Conservation (phyloP, 2,329 filamentous ascomycete species). For the Colletotrichum phormii region DNA sequence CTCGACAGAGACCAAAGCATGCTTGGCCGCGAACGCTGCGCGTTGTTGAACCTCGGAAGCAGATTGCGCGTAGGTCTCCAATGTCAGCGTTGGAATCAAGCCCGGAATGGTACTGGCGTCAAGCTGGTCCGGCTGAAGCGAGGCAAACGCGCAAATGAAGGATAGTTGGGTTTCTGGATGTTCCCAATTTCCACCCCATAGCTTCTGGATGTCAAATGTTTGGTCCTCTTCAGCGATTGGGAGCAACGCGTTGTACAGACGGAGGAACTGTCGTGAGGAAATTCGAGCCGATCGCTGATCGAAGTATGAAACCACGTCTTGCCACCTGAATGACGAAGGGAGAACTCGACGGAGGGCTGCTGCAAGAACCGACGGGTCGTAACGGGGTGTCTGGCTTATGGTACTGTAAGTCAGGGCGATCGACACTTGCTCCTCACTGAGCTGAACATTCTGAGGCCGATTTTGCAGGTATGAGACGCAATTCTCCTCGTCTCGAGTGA, state of each 20-base stretch:
- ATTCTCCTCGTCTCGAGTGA: constrained; percentile 80
- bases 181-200: constrained; percentile 94
- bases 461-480: constrained; percentile 66
- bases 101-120: constrained; percentile 88
- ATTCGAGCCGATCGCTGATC: constrained; percentile 83
- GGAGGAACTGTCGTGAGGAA: constrained; percentile 82
- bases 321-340: constrained; percentile 74
- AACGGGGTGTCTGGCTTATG: constrained; percentile 66
- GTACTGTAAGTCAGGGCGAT: constrained; percentile 77
- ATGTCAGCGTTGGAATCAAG: constrained; percentile 80
- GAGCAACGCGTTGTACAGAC: constrained; percentile 82
- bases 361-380: constrained; percentile 68
- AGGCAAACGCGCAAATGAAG: constrained; percentile 90
- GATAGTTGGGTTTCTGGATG: constrained; percentile 89
- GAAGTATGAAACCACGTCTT: constrained; percentile 81
- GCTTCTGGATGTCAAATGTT: constrained; percentile 82
- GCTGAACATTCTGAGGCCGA: constrained; percentile 65
- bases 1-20: constrained; percentile 88
- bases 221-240: constrained; percentile 73
- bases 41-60: constrained; percentile 62
- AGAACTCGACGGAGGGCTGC: constrained; percentile 72
- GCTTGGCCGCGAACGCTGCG: constrained; percentile 75
- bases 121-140: constrained; percentile 78
- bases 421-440: constrained; percentile 86
- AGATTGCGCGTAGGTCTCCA: constrained; percentile 66